Base-by-base conservation (phyloP, 768 basidiomycete genomes). In the Calocybe indica region DNA sequence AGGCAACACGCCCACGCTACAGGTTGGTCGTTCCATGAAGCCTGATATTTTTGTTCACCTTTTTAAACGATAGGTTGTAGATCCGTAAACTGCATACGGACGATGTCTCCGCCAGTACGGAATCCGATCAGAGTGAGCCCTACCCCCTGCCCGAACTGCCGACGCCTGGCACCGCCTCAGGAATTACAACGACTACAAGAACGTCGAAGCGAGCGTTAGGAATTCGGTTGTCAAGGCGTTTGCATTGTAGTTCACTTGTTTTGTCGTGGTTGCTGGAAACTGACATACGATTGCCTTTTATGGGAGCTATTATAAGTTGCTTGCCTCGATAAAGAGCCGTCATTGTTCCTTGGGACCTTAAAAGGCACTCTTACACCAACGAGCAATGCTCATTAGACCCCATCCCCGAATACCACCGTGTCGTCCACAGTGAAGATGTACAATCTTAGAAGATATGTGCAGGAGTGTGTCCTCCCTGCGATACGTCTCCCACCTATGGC, bases 81-180 rank as follows among this genome's bases (percentile, higher is more conserved):
- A 58, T 79, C 79, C 29, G 58, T 70, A 14, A 62, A 59, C 36
- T 88, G 86, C 58, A 67, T 70, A 44, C 76, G 83, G 40, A 60
- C 84, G 61, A 89, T 89, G 87, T 69, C 73, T 28, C 64, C 74
- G 40, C 85, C 85, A 29, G 76, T 79, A 40, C 77, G 70, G 55
- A 88, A 88, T 58, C 83, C 85, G 22, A 87, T 87, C 52, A 72
- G 85, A 51, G 73, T 87, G 53, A 83, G 80, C 61, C 76, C 78
- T 31, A 71, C 73, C 5, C 58, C 58, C 47, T 78, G 76, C 46
- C 63, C 65, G 7, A 67, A 72, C 42, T 76, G 76, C 52, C 61
- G 22, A 22, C 22, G 22, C 22, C 22, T 22, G 22, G 22, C 22
- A 22, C 22, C 22, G 22, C 22, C 22, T 22, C 22, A 22, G 22